Conservation (phyloP, 805 yeast genomes). For the Zygosaccharomyces pseudorouxii region DNA sequence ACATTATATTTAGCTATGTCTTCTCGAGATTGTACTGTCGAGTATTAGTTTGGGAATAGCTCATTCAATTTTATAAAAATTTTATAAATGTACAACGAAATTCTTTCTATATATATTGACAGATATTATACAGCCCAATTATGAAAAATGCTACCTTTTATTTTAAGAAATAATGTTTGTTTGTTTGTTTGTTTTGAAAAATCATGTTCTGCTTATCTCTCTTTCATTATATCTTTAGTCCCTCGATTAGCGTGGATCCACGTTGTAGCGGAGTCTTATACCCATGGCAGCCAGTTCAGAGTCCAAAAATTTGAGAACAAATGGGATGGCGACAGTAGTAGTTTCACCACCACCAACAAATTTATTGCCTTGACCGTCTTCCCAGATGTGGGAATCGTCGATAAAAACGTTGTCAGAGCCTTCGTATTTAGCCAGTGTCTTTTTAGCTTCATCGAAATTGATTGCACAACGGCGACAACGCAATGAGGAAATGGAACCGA, state of each 20-base stretch:
- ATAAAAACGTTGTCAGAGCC: constrained; percentile 40
- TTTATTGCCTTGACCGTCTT: constrained; percentile 91
- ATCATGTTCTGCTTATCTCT: background rate
- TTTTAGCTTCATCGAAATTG: constrained; percentile 54
- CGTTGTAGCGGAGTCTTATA: constrained; percentile 84
- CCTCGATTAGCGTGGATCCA: constrained; percentile 46
- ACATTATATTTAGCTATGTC: background rate
- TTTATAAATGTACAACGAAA: background rate
- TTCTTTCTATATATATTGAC: constrained; percentile 2
- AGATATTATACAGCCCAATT: constrained; percentile 7
- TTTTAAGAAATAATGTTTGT: background rate
- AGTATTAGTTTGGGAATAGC: background rate
- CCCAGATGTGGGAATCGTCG: constrained; percentile 82
- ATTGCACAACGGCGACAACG: constrained; percentile 91
- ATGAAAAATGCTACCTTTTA: constrained; percentile 4
- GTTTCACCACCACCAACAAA: constrained; percentile 90
- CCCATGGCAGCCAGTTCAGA: constrained; percentile 98
- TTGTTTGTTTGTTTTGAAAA: background rate
- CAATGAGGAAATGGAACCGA: constrained; percentile 71
- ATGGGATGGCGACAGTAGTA: constrained; percentile 95
- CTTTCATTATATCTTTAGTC: background rate
- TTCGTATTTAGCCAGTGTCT: constrained; percentile 35
- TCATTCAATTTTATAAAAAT: background rate
- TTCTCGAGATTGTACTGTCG: background rate
- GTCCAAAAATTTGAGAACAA: constrained; percentile 90